Evolutionary conservation across 1,284 basidiomycete genomes (phyloP).

Genomic region (Hypsizygus ulmarius): DNA sequence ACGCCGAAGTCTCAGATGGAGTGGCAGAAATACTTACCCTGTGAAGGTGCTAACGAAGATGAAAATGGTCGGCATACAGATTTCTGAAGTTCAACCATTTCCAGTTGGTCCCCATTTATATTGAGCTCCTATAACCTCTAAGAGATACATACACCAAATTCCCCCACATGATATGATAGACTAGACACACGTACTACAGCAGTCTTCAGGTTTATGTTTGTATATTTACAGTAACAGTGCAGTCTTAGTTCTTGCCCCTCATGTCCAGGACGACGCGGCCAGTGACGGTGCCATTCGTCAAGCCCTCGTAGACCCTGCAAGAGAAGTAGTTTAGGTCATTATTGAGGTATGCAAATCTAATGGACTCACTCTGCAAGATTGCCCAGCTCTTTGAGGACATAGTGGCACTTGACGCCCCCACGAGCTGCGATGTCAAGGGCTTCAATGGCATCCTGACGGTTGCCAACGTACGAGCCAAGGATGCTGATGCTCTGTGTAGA

Average conservation of each 20-base stretch:
- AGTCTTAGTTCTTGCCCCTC: neutral
- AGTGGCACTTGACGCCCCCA: slow-evolving; percentile 66
- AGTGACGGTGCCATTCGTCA: slow-evolving; percentile 15
- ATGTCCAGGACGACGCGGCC: slow-evolving; percentile 21
- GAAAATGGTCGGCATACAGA: too few species aligned
- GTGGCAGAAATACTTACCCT: neutral
- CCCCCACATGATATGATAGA: too few species aligned
- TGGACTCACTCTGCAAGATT: slow-evolving; percentile 52
- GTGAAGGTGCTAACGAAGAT: too few species aligned
- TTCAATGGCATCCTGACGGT: slow-evolving; percentile 72
- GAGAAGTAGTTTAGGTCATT: neutral
- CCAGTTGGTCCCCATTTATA: too few species aligned
- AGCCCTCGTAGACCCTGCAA: slow-evolving; percentile 15
- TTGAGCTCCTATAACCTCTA: too few species aligned
- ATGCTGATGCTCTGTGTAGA: slow-evolving; percentile 52
- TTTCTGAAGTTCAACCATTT: too few species aligned
- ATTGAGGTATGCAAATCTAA: neutral
- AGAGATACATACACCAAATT: too few species aligned
- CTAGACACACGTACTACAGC: too few species aligned
- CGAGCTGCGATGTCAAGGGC: slow-evolving; percentile 68
- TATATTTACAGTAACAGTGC: too few species aligned
- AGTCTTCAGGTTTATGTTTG: too few species aligned
- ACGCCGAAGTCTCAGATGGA: neutral
- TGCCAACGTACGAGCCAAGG: slow-evolving; percentile 75
- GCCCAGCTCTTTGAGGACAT: slow-evolving; percentile 45